Evolutionary conservation across 306 rosid species (phyloP).

Genomic region (Purshia tridentata): DNA sequence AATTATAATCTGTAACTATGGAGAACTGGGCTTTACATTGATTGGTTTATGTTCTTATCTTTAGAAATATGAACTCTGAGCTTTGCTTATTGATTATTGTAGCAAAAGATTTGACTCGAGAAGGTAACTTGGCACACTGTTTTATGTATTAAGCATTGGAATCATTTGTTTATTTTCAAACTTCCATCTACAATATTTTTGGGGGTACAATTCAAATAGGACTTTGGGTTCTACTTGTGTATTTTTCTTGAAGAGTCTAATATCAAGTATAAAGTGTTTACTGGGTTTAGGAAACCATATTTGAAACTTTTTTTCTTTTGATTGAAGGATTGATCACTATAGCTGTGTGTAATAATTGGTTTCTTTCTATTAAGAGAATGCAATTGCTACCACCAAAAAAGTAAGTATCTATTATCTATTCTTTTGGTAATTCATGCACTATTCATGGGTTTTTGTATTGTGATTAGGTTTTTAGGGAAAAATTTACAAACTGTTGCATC

Average conservation of each 20-base stretch:
- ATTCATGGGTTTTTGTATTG: neutral
- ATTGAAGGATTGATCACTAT: neutral
- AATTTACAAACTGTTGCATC: too few species aligned
- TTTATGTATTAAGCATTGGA: neutral
- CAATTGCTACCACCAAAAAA: too few species aligned
- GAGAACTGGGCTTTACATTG: neutral
- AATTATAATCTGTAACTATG: neutral
- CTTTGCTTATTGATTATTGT: neutral
- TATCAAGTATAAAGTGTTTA: neutral
- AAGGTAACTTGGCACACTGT: neutral
- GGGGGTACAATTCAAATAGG: neutral
- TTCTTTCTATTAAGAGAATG: constrained; percentile 4
- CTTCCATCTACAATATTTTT: too few species aligned
- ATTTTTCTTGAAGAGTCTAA: neutral
- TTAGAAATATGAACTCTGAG: neutral
- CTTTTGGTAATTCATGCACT: neutral
- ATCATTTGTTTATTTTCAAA: neutral
- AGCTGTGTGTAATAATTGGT: neutral
- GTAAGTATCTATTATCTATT: neutral
- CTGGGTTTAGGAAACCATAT: neutral
- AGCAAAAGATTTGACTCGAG: neutral
- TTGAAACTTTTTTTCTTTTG: neutral
- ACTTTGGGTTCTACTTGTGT: neutral
- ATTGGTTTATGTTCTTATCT: neutral
- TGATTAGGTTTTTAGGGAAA: too few species aligned